Conservation (phyloP, 1,284 basidiomycete genomes). For the Cutaneotrichosporon daszewskae region DNA sequence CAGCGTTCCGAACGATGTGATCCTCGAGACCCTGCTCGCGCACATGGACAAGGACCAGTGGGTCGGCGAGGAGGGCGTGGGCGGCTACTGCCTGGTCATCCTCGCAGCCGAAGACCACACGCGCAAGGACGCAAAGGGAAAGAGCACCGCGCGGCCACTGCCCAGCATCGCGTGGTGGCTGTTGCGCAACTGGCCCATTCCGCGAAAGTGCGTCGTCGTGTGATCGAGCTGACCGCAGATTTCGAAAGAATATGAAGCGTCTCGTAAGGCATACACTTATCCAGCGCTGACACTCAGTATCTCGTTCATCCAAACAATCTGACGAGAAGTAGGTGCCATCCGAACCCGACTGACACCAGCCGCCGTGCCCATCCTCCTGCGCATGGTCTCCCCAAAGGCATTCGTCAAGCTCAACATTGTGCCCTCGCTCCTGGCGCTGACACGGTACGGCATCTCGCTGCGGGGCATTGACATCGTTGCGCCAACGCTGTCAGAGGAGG, state of each 20-base stretch:
- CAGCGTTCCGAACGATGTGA: slow-evolving; percentile 17
- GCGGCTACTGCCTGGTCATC: slow-evolving; percentile 34
- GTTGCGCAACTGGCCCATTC: slow-evolving; percentile 32
- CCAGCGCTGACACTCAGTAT: slow-evolving; percentile 23
- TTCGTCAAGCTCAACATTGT: slow-evolving; percentile 35
- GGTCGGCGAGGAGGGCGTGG: slow-evolving; percentile 35
- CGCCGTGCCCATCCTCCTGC: slow-evolving; percentile 30
- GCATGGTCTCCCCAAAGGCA: slow-evolving; percentile 39
- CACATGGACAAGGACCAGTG: slow-evolving; percentile 29
- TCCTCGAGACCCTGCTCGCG: slow-evolving; percentile 28
- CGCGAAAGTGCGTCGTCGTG: slow-evolving; percentile 25
- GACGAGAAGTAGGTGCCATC: slow-evolving; percentile 25
- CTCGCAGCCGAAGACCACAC: slow-evolving; percentile 27
- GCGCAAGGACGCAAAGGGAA: background rate
- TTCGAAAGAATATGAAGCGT: slow-evolving; percentile 39
- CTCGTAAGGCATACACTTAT: slow-evolving; percentile 28
- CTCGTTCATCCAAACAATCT: slow-evolving; percentile 37
- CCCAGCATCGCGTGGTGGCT: slow-evolving; percentile 37
- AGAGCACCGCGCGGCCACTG: slow-evolving; percentile 18
- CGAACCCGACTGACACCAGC: slow-evolving; percentile 14
- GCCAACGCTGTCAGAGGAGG: slow-evolving; percentile 28
- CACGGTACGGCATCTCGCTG: slow-evolving; percentile 20
- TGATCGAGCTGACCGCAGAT: slow-evolving; percentile 17
- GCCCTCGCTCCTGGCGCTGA: slow-evolving; percentile 26
- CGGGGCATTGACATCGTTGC: slow-evolving; percentile 28